Percentiles rank a stretch among this genome's conserved stretches.
Evolutionary conservation across 441 rosid genomes (phyloP).

Genomic region (Syzygium malaccense): DNA sequence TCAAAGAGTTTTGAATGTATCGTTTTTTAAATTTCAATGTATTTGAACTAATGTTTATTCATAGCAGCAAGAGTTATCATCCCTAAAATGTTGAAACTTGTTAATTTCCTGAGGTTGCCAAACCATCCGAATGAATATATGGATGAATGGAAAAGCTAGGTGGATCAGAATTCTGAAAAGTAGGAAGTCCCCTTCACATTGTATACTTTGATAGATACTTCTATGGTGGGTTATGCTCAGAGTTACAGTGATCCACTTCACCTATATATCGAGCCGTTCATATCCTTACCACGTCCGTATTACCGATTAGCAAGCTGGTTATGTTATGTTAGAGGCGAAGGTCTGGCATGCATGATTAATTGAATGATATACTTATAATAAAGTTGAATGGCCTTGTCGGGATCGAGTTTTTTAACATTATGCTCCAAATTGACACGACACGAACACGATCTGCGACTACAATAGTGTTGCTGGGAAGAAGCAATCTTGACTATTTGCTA

Average conservation of each 20-base stretch:
- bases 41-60: background rate
- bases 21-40: background rate
- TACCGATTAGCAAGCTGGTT: background rate
- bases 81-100: background rate
- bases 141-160: background rate
- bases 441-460: background rate
- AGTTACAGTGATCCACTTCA: background rate
- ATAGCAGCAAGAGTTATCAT: background rate
- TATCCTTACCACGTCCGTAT: background rate
- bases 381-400: background rate
- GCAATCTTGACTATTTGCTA: background rate
- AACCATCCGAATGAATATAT: background rate
- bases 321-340: background rate
- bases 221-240: background rate
- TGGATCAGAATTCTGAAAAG: background rate
- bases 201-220: background rate
- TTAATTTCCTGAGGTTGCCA: background rate
- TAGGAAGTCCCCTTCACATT: background rate
- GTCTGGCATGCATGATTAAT: background rate
- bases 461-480: background rate
- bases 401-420: background rate
- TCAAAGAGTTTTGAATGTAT: background rate
- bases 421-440: background rate
- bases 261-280: background rate
- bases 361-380: background rate